Evolutionary conservation across 1,139 yeast species (phyloP).

Genomic region (Sugiyamaella sp.): DNA sequence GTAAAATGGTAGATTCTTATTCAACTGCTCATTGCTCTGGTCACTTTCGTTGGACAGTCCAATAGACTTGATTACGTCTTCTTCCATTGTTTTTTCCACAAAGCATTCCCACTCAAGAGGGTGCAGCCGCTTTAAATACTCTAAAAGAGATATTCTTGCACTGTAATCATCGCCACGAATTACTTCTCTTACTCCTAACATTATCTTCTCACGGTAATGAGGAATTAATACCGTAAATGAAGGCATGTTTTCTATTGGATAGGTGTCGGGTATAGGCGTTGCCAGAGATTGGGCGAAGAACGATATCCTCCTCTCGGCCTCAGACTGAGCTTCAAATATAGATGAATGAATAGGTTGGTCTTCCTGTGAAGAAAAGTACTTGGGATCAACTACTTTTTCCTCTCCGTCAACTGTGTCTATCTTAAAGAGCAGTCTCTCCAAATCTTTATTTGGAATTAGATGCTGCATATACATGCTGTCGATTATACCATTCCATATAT

Average conservation of each 20-base stretch:
- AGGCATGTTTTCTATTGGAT: conserved; percentile 76
- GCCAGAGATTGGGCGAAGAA: conserved; percentile 88
- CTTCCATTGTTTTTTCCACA: conserved; percentile 52
- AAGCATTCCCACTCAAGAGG: conserved; percentile 77
- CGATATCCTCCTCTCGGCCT: conserved; percentile 79
- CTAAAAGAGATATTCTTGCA: conserved; percentile 68
- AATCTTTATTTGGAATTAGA: conserved; percentile 71
- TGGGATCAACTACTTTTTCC: conserved; percentile 54
- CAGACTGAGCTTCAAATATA: conserved; percentile 60
- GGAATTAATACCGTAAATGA: conserved; percentile 83
- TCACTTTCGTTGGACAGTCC: neutral
- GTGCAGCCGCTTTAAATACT: conserved; percentile 70
- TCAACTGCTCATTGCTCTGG: conserved; percentile 1
- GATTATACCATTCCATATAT: conserved; percentile 79
- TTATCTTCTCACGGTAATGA: conserved; percentile 77
- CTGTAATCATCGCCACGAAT: conserved; percentile 61
- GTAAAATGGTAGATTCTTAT: conserved; percentile 67
- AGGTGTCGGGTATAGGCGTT: conserved; percentile 73
- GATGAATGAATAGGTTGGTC: conserved; percentile 51
- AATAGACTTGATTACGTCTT: neutral
- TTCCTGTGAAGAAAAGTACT: conserved; percentile 75
- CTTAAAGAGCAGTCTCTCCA: conserved; percentile 49
- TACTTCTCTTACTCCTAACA: conserved; percentile 65
- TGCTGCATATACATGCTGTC: conserved; percentile 80
- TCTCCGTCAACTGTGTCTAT: conserved; percentile 17